phyloP scores from a whole-genome alignment of 1,284 basidiomycete genomes.

The Omphalotus olearius region DNA sequence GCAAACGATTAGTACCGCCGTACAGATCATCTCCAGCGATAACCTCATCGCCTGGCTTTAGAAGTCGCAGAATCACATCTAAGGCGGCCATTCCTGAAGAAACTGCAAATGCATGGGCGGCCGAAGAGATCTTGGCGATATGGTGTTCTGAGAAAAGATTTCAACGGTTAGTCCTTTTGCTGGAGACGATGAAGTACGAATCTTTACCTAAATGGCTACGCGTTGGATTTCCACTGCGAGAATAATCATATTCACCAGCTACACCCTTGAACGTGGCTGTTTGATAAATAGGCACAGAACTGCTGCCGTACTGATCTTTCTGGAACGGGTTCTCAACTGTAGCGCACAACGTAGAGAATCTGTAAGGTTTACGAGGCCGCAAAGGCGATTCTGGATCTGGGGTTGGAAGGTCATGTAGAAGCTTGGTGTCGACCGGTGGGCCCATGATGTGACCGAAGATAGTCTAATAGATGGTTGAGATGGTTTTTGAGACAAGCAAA shows the following conservation, averaged over 20 bases:
- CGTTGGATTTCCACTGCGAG: slow-evolving; percentile 95
- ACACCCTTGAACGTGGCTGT: slow-evolving; percentile 98
- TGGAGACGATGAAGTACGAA: slow-evolving; percentile 3
- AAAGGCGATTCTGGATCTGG: slow-evolving; percentile 75
- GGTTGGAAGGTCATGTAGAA: slow-evolving; percentile 51
- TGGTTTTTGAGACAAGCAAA: slow-evolving; percentile 7
- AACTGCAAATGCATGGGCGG: slow-evolving; percentile 84
- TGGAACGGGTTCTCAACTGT: slow-evolving; percentile 85
- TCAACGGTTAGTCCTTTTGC: slow-evolving; percentile 1
- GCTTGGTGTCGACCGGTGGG: slow-evolving; percentile 19
- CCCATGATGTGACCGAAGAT: slow-evolving; percentile 13
- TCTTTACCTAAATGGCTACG: slow-evolving; percentile 84
- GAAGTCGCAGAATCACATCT: slow-evolving; percentile 90
- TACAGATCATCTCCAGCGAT: slow-evolving; percentile 98
- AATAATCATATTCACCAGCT: slow-evolving; percentile 89
- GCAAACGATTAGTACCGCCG: slow-evolving; percentile 94
- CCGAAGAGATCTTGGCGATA: slow-evolving; percentile 91
- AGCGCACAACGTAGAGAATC: slow-evolving; percentile 84
- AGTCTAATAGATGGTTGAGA: slow-evolving; percentile 11
- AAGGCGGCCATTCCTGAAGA: slow-evolving; percentile 98
- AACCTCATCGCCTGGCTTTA: slow-evolving; percentile 93
- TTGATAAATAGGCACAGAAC: slow-evolving; percentile 96
- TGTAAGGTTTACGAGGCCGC: slow-evolving; percentile 63
- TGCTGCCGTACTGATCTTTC: slow-evolving; percentile 95
- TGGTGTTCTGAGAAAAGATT: slow-evolving; percentile 70